Base-by-base conservation (phyloP, 148 eudicot genomes). In the Selenicereus undatus region DNA sequence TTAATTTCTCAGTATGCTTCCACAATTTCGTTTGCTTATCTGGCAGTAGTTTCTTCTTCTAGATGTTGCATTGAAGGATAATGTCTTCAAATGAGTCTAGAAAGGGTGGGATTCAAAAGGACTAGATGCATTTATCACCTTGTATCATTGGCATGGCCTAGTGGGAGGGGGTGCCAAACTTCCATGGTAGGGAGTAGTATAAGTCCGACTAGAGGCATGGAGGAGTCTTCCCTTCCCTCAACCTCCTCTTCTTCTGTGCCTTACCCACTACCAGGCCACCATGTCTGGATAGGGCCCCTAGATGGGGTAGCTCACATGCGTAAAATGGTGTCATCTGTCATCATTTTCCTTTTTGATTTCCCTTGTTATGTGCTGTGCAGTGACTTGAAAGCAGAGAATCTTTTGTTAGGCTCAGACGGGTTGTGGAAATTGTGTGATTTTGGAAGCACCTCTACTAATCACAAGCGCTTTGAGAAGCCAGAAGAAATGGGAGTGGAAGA, bases 401-500 rank as follows among this genome's bases (percentile, higher is more conserved):
- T 97, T 85, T 86, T 97, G 74, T 83, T 97, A 83, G 98, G 97
- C 70, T 78, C 95, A 75, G 97, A 97, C 88, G 98, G 99, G 64
- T 78, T 87, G 72, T 97, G 99, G 99, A 97, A 97, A 84, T 80
- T 97, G 83, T 97, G 99, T 79, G 99, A 97, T 87, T 97, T 92
- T 79, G 99, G 99, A 81, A 97, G 99, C 82, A 91, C 92, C 60
- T 94, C 98, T 45, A 92, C 95, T 52, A 97, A 97, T 84, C 99
- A 97, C 87, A 94, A 89, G 76, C 88, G 95, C 80, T 97, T 97
- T 85, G 98, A 92, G 85, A 92, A 86, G 86, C 92, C 99, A 82
- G 98, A 94, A 84, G 99, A 97, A 88, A 97, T 94, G 99, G 99
- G 99, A 43, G 83, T 97, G 60, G 99, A 97, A 87, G 99, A 97